Evolutionary conservation across 2,329 filamentous ascomycete genomes (phyloP), one percentile per base, ranked within the genome.

Genomic region (Fusarium poae): DNA sequence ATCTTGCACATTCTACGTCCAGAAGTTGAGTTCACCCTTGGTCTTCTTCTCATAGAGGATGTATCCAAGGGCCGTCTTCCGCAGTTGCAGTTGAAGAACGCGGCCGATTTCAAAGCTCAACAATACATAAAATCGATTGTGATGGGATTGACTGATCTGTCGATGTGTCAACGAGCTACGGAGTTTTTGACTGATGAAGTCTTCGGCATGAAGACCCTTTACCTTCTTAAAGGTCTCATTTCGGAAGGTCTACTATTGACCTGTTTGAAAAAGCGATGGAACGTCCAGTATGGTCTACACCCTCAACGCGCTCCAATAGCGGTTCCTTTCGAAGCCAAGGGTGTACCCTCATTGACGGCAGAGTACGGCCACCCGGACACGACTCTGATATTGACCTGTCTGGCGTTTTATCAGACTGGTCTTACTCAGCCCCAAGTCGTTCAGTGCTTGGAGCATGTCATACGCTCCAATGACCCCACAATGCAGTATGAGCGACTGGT

Each of bases 341-440:
- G 90, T 4, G 80, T 84, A 0, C 90, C 91, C 0, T 85, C 84
- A 0, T 84, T 86, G 0, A 83, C 87, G 8, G 86, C 89, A 0
- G 90, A 93, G 68, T 93, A 86, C 72, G 87, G 88, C 0, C 90
- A 93, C 66, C 89, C 90, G 0, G 84, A 93, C 68, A 88, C 91
- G 0, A 83, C 86, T 0, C 89, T 93, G 3, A 34, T 88, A 0
- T 79, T 93, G 2, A 93, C 90, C 0, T 89, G 86, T 15, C 77
- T 93, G 0, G 82, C 85, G 0, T 92, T 91, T 65, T 93, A 93
- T 68, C 89, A 92, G 48, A 74, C 80, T 1, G 89, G 89, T 0
- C 75, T 91, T 0, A 82, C 56, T 2, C 62, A 80, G 3, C 44
- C 70, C 0, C 87, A 91, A 51, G 77, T 89, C 0, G 78, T 77